A percentile compares a stretch with the other conserved stretches of the same genome.
phyloP scores from a whole-genome alignment of 139 green algal genomes.

The Coelastrella sp. region DNA sequence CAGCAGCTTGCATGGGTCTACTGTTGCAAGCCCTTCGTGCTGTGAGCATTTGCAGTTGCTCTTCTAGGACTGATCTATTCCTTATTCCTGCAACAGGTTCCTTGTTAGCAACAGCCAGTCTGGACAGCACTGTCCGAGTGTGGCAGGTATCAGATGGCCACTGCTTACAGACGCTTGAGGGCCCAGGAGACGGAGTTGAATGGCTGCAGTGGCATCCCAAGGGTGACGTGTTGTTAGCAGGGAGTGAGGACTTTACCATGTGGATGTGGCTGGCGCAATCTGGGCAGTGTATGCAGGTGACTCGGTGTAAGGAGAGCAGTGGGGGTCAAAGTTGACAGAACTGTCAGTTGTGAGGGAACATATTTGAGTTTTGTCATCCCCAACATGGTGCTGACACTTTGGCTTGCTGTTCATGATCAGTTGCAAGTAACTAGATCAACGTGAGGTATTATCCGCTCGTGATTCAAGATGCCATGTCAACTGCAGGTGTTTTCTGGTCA shows the following conservation, averaged over 20 bases:
- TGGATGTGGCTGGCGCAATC: conserved; percentile 97
- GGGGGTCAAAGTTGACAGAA: too few relatives aligned
- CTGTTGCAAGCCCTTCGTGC: too few relatives aligned
- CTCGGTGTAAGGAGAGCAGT: neutral
- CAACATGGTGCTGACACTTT: too few relatives aligned
- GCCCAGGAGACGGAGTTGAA: conserved; percentile 81
- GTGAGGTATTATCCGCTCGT: too few relatives aligned
- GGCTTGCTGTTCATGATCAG: too few relatives aligned
- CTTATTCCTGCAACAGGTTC: conserved; percentile 56
- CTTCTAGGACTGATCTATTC: too few relatives aligned
- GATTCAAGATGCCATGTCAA: neutral
- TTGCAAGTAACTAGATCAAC: neutral
- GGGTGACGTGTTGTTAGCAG: conserved; percentile 89
- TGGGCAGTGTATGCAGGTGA: conserved; percentile 89
- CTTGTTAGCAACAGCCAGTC: conserved; percentile 84
- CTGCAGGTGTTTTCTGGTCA: conserved; percentile 90
- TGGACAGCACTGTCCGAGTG: conserved; percentile 48
- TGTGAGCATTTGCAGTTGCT: too few relatives aligned
- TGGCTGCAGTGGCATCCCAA: conserved; percentile 96
- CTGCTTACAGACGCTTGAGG: conserved; percentile 78
- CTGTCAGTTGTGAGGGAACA: too few relatives aligned
- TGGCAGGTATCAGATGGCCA: conserved; percentile 46
- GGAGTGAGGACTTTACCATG: conserved; percentile 90
- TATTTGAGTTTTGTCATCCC: too few relatives aligned
- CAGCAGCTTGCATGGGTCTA: too few relatives aligned